phyloP scores from a whole-genome alignment of 257 asterid genomes.

The Solanum rostratum region DNA sequence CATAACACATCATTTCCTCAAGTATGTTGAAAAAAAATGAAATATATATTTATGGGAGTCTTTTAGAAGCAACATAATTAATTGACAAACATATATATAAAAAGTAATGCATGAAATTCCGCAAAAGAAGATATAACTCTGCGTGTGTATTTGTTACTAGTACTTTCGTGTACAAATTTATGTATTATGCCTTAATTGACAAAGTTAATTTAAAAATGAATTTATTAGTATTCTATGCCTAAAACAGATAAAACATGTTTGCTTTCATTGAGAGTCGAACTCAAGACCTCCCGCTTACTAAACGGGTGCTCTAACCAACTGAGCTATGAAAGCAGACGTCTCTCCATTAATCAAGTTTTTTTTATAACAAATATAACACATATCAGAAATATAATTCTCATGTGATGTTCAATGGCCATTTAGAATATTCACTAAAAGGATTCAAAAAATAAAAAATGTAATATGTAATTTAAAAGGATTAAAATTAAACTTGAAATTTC shows the following conservation, averaged over 20 bases:
- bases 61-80: background rate
- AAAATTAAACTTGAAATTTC: no score
- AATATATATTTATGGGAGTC: background rate
- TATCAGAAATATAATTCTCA: no score
- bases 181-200: no score
- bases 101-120: background rate
- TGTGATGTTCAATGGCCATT: no score
- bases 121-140: background rate
- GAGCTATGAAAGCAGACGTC: slow-evolving; percentile 34
- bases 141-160: background rate
- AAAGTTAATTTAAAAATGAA: no score
- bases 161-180: no score
- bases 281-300: slow-evolving; percentile 38
- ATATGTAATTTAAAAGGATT: no score
- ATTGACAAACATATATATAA: background rate
- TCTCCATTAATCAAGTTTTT: no score
- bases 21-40: background rate
- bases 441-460: no score
- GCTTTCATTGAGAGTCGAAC: slow-evolving; percentile 32
- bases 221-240: no score
- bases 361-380: no score
- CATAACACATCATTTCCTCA: background rate
- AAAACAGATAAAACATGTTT: background rate
- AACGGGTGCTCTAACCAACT: slow-evolving; percentile 44
- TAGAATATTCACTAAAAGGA: no score